Percentiles rank a stretch among this genome's conserved stretches.
Conservation (phyloP, 306 rosid genomes). For the Dicorynia guianensis region DNA sequence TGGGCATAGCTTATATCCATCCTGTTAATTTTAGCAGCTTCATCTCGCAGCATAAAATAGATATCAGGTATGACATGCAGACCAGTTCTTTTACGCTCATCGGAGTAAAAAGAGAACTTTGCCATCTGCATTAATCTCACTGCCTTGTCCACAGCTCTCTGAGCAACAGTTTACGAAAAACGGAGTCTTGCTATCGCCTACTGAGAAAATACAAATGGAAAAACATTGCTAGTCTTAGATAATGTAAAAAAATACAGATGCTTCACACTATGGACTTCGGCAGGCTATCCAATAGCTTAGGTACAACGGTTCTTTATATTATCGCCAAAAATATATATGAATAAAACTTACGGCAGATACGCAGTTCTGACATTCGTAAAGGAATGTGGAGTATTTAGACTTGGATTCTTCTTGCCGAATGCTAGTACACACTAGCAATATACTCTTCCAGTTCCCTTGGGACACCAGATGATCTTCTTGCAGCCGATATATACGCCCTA, state of each 20-base stretch:
- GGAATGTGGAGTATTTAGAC: slow-evolving; percentile 87
- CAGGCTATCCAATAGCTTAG: slow-evolving; percentile 7
- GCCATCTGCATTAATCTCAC: slow-evolving; percentile 99
- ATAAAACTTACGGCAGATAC: slow-evolving; percentile 77
- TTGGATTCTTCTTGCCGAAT: slow-evolving; percentile 97
- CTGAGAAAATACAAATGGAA: slow-evolving; percentile 33
- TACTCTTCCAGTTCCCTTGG: slow-evolving; percentile 92
- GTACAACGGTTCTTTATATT: slow-evolving; percentile 13
- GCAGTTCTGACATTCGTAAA: slow-evolving; percentile 94
- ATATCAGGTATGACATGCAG: slow-evolving; percentile 94
- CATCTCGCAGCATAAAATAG: slow-evolving; percentile 92
- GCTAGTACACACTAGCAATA: slow-evolving; percentile 84
- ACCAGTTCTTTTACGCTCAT: slow-evolving; percentile 92
- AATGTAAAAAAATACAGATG: not conserved
- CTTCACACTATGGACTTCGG: slow-evolving; percentile 4
- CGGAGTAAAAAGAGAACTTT: slow-evolving; percentile 91
- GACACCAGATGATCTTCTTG: slow-evolving; percentile 82
- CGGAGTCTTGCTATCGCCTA: slow-evolving; percentile 97
- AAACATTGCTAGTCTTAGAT: slow-evolving; percentile 11
- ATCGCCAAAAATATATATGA: not conserved
- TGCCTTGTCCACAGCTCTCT: slow-evolving; percentile 96
- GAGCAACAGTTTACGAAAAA: slow-evolving; percentile 85
- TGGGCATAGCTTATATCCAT: slow-evolving; percentile 89
- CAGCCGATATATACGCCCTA: slow-evolving; percentile 93
- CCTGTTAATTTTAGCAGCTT: slow-evolving; percentile 74